Percentiles rank a stretch among this genome's conserved stretches.
phyloP scores from a whole-genome alignment of 2,329 filamentous ascomycete genomes.

The Cladosporium sp. region DNA sequence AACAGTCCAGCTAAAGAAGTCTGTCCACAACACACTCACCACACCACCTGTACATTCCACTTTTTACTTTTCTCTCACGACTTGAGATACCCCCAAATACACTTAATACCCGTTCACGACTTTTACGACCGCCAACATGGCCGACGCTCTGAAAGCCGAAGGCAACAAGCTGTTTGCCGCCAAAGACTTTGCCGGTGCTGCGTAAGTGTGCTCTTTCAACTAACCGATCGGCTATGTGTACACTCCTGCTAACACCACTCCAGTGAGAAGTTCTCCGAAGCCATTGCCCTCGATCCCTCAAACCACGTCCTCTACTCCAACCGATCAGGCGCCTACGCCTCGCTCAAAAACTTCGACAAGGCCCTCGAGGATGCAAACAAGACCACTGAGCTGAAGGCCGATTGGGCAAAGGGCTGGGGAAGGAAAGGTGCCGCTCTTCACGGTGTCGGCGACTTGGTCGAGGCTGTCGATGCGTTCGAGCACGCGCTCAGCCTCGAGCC shows the following conservation, averaged over 20 bases:
- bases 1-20: conserved; percentile 11
- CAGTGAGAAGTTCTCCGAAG: conserved; percentile 92
- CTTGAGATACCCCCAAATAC: conserved; percentile 17
- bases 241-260: conserved; percentile 20
- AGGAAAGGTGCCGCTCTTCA: conserved; percentile 91
- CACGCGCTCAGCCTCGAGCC: conserved; percentile 92
- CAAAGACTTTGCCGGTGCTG: conserved; percentile 93
- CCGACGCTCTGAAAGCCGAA: conserved; percentile 87
- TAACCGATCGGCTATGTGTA: not conserved
- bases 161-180: conserved; percentile 98
- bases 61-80: conserved; percentile 12
- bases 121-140: conserved; percentile 49
- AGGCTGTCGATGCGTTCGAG: conserved; percentile 86
- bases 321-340: conserved; percentile 83
- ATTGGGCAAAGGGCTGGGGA: conserved; percentile 97
- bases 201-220: conserved; percentile 64
- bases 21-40: conserved; percentile 5
- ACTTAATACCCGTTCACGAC: conserved; percentile 17
- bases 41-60: conserved; percentile 4
- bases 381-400: conserved; percentile 90
- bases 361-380: conserved; percentile 90
- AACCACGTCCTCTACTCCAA: conserved; percentile 99
- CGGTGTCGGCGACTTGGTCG: conserved; percentile 81
- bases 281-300: conserved; percentile 80
- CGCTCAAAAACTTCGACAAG: conserved; percentile 82